A percentile compares a stretch with the other conserved stretches of the same genome.
phyloP scores from a whole-genome alignment of 2,329 filamentous ascomycete species.

The Talaromyces sp. region DNA sequence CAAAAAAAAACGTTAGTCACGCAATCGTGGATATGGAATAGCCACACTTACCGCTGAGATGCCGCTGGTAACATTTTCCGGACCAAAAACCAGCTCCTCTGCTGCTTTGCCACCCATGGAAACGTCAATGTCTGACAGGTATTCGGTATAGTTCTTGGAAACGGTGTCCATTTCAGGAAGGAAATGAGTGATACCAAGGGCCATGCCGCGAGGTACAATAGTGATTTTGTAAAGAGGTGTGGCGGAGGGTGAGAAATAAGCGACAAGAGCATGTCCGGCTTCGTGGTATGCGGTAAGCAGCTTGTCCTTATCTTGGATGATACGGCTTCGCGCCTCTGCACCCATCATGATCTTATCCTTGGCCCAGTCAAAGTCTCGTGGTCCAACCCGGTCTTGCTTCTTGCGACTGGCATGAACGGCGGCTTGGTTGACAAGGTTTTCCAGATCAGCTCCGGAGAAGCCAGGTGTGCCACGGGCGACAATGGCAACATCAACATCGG shows the following conservation, averaged over 20 bases:
- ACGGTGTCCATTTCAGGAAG: constrained; percentile 91
- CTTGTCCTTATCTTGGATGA: constrained; percentile 91
- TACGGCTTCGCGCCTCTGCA: constrained; percentile 79
- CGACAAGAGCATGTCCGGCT: constrained; percentile 88
- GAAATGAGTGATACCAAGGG: constrained; percentile 79
- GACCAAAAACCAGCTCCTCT: constrained; percentile 85
- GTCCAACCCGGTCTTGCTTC: constrained; percentile 67
- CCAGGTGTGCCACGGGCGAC: constrained; percentile 85
- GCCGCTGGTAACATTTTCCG: constrained; percentile 86
- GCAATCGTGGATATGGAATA: not conserved
- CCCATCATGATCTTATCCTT: constrained; percentile 99
- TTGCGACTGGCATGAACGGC: constrained; percentile 89
- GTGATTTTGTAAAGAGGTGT: constrained; percentile 93
- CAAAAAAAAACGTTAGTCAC: not conserved
- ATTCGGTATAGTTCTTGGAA: constrained; percentile 78
- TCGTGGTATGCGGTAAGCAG: constrained; percentile 94
- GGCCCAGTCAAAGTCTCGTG: constrained; percentile 88
- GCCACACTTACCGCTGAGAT: constrained; percentile 62
- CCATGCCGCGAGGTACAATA: constrained; percentile 82
- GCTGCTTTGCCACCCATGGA: constrained; percentile 79
- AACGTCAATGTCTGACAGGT: constrained; percentile 72
- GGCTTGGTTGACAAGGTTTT: constrained; percentile 95
- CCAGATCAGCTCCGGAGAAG: constrained; percentile 89
- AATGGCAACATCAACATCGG: constrained; percentile 74
- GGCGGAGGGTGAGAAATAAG: constrained; percentile 70